Base-by-base conservation (phyloP, 257 asterid species). In the Parsonsia alboflavescens region DNA sequence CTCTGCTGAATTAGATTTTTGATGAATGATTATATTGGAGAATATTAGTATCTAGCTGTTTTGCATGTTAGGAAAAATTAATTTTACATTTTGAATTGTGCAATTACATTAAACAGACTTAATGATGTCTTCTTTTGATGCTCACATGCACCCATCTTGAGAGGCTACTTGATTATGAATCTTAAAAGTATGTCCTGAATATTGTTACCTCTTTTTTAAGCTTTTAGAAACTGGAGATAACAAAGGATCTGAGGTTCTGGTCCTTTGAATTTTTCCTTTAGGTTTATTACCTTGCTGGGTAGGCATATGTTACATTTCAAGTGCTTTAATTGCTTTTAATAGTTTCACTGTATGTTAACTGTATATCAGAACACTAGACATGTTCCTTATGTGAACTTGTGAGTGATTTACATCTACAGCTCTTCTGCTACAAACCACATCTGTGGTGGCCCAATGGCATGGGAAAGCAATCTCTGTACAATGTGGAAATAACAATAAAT, bases 391-490 rank as follows among this genome's bases (percentile, higher is more conserved):
- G 24, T 66, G 70, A 59, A 73, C 54, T 71, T 77, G 70, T 45
- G 61, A 64, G 71, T 80, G 68, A 76, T 53, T 71, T 71, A 42
- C 49, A 61, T 76, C 75, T 64, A 72, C 89, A 95, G 99, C 81
- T 90, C 50, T 92, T 88, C 82, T 88, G 92, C 84, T 90, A 95
- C 83, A 95, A 92, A 78, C 99, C 99, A 39, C 62, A 76, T 78
- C 88, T 95, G 67, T 95, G 99, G 99, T 95, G 99, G 99, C 99
- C 99, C 77, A 95, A 95, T 79, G 98, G 98, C 77, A 92, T 92
- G 99, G 99, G 99, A 70, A 89, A 88, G 73, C 99, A 95, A 81
- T 80, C 86, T 71, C 92, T 95, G 50, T 90, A 95, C 83, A 87
- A 88, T 69, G 96, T 95, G 44, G 96, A 88, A 77, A 88, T 92